Conservation (phyloP, 202 grass and related monocot species). For the Zoysia matrella region DNA sequence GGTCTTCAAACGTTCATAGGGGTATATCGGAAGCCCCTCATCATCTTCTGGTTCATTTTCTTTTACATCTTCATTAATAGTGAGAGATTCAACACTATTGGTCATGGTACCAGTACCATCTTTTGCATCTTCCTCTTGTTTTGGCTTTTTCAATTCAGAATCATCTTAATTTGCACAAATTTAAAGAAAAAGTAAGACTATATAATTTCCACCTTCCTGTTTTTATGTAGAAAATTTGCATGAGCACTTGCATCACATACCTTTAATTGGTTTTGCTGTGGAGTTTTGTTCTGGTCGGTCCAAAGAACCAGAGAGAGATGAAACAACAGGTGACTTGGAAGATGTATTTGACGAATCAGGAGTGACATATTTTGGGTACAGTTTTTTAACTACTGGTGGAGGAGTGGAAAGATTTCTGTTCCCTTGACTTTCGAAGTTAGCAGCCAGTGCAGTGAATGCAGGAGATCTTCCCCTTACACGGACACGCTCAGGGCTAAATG, state of each 20-base stretch:
- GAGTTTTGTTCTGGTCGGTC: conserved; percentile 54
- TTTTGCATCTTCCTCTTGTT: conserved; percentile 46
- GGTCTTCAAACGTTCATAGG: conserved; percentile 76
- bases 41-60: conserved; percentile 83
- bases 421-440: conserved; percentile 86
- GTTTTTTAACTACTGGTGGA: conserved; percentile 80
- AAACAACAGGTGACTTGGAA: conserved; percentile 36
- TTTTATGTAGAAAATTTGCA: conserved; percentile 12
- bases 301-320: conserved; percentile 63
- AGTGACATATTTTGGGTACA: conserved; percentile 78
- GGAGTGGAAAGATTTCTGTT: conserved; percentile 90
- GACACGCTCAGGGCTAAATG: conserved; percentile 83
- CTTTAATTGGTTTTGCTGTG: conserved; percentile 65
- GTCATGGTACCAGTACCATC: conserved; percentile 27
- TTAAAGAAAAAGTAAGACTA: conserved; percentile 33
- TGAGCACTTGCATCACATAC: conserved; percentile 43
- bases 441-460: conserved; percentile 83
- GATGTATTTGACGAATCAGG: conserved; percentile 56
- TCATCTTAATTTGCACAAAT: conserved; percentile 42
- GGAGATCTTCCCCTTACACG: conserved; percentile 89
- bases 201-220: conserved; percentile 11
- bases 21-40: conserved; percentile 64
- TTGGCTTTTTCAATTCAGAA: conserved; percentile 46
- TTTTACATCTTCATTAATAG: conserved; percentile 68
- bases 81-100: conserved; percentile 58